Evolutionary conservation across 2,329 filamentous ascomycete species (phyloP).

Genomic region (Trichothecium roseum): DNA sequence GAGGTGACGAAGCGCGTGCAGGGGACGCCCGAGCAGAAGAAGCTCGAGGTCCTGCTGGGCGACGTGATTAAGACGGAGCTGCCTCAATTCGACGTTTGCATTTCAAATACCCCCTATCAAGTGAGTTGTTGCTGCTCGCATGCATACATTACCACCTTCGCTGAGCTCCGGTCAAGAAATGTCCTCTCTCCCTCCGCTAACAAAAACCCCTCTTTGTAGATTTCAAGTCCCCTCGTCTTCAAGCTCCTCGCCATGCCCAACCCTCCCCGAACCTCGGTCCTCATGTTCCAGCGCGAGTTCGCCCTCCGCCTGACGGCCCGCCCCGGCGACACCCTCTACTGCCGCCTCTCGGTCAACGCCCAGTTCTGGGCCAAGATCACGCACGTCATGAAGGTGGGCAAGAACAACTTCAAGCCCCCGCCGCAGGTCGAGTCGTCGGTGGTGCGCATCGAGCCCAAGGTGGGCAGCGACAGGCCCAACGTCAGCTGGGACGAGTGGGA

Average conservation of each 20-base stretch:
- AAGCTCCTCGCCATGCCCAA: conserved; percentile 74
- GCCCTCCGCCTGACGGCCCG: conserved; percentile 81
- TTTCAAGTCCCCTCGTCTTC: conserved; percentile 87
- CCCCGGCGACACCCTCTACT: conserved; percentile 82
- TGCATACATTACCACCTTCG: neutral
- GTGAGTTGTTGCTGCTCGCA: conserved; percentile 20
- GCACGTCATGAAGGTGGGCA: conserved; percentile 86
- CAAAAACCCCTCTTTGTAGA: conserved; percentile 32
- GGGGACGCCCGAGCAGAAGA: conserved; percentile 72
- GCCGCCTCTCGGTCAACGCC: conserved; percentile 80
- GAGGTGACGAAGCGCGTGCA: conserved; percentile 92
- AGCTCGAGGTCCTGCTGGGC: conserved; percentile 78
- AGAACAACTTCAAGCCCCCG: conserved; percentile 93
- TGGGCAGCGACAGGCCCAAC: conserved; percentile 63
- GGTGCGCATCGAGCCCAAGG: conserved; percentile 80
- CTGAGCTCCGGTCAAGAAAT: no score
- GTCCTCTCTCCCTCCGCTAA: no score
- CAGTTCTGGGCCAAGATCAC: conserved; percentile 68
- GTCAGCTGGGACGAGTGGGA: conserved; percentile 96
- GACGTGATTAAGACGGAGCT: conserved; percentile 80
- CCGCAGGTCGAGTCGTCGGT: conserved; percentile 88
- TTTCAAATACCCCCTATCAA: conserved; percentile 57
- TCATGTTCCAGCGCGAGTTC: conserved; percentile 97
- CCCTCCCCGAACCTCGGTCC: conserved; percentile 72
- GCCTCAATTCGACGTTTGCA: conserved; percentile 70